Evolutionary conservation across 768 basidiomycete species (phyloP), one percentile per base, ranked within the genome.

Genomic region (Rhodotorula toruloides): DNA sequence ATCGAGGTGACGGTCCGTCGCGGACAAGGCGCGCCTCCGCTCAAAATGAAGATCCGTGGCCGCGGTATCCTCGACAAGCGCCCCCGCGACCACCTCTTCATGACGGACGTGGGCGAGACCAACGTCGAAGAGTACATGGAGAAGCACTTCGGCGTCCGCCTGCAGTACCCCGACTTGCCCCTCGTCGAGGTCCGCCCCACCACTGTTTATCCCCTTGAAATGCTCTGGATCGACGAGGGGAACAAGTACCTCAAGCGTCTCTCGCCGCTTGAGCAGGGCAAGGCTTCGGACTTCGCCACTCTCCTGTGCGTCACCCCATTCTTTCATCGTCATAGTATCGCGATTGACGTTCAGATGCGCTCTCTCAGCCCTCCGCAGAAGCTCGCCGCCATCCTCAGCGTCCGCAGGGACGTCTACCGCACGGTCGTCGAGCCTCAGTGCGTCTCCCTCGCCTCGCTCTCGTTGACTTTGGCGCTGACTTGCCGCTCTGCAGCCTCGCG

Each of bases 101-200:
- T 61, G 10, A 17, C 36, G 48, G 21, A 19, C 0, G 42, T 42
- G 2, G n/a, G 48, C 3, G 2, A 0, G 1, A 31, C 37, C 0
- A 40, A 36, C 27, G 66, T 68, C 53, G 52, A 59, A 48, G 46
- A 27, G 8, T 68, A 63, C 58, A n/a, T 68, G 40, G 40, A 3
- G 1, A 5, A 3, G 2, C 14, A 54, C 4, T 63, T 54, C 53
- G 25, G 27, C 8, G 32, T 58, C 19, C 46, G 22, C 32, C 52
- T 68, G 2, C 25, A 32, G 14, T 36, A 54, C 53, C 61, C 67
- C 4, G n/a, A 63, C 25, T 11, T 36, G 12, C 67, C 67, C 0
- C 34, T 54, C 34, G 27, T 68, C 27, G 58, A 63, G 40, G 42
- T 60, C 46, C 54, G 44, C 46, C 0, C 13, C 1, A 54, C 42